phyloP scores from a whole-genome alignment of 129 eudicot species.

The Heracleum sosnowskyi region DNA sequence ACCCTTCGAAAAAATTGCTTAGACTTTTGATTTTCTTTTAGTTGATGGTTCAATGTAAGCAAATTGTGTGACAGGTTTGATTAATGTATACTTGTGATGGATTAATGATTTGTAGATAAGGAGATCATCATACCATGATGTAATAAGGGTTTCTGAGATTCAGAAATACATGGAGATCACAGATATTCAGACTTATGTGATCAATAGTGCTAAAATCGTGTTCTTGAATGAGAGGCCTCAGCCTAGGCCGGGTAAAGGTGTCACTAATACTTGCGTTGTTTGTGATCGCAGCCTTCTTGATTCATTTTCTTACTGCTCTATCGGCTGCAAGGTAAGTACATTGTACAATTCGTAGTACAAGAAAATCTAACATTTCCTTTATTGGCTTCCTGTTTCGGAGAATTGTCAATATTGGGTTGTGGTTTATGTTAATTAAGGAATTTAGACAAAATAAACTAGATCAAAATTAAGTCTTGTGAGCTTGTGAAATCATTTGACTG shows the following conservation, averaged over 20 bases:
- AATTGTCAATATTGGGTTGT: neutral
- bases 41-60: neutral
- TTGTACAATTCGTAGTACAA: neutral
- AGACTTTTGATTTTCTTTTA: neutral
- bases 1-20: neutral
- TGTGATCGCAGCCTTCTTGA: slow-evolving; percentile 39
- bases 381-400: neutral
- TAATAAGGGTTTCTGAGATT: slow-evolving; percentile 38
- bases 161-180: slow-evolving; percentile 37
- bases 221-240: slow-evolving; percentile 39
- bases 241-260: slow-evolving; percentile 34
- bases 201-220: slow-evolving; percentile 38
- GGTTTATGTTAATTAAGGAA: neutral
- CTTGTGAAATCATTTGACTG: neutral
- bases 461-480: neutral
- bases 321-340: slow-evolving; percentile 35
- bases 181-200: slow-evolving; percentile 35
- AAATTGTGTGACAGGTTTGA: neutral
- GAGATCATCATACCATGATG: slow-evolving; percentile 46
- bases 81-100: neutral
- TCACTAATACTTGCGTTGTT: slow-evolving; percentile 35
- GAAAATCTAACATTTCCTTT: too few relatives aligned
- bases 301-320: slow-evolving; percentile 38
- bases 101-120: slow-evolving; percentile 26
- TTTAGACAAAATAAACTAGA: neutral